phyloP scores from a whole-genome alignment of 805 yeast genomes.

The Teunomyces kruisii region DNA sequence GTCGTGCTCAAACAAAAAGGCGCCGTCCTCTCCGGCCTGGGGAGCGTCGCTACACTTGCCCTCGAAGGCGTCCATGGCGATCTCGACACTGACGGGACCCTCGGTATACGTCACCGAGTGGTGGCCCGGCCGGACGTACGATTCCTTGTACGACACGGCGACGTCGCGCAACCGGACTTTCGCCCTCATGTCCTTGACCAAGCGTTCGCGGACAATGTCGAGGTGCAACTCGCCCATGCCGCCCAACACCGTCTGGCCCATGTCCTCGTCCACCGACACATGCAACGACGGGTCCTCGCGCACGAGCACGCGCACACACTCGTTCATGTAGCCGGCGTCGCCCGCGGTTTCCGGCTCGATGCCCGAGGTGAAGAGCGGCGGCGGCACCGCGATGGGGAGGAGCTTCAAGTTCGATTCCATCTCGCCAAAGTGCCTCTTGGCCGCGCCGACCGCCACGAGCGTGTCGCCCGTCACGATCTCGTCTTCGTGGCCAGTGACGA shows the following conservation, averaged over 20 bases:
- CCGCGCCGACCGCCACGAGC: conserved; percentile 58
- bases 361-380: conserved; percentile 86
- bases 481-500: conserved; percentile 67
- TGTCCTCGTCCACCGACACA: conserved; percentile 72
- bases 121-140: conserved; percentile 22
- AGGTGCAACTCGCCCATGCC: conserved; percentile 98
- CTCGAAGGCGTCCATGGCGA: conserved; percentile 37
- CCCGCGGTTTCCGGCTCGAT: conserved; percentile 83
- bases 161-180: conserved; percentile 78
- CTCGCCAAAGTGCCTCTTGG: conserved; percentile 46
- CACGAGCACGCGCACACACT: conserved; percentile 62
- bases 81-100: conserved; percentile 20
- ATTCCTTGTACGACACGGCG: conserved; percentile 87
- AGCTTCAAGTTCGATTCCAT: conserved; percentile 48
- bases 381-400: conserved; percentile 81
- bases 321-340: conserved; percentile 71
- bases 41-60: conserved; percentile 31
- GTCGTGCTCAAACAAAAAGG: conserved; percentile 41
- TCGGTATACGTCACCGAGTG: conserved; percentile 14
- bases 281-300: conserved; percentile 89
- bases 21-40: conserved; percentile 40
- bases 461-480: conserved; percentile 91
- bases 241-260: conserved; percentile 83
- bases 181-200: conserved; percentile 80
- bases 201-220: conserved; percentile 80